phyloP scores from a whole-genome alignment of 2,329 filamentous ascomycete genomes.

The Stylonectria norvegica region DNA sequence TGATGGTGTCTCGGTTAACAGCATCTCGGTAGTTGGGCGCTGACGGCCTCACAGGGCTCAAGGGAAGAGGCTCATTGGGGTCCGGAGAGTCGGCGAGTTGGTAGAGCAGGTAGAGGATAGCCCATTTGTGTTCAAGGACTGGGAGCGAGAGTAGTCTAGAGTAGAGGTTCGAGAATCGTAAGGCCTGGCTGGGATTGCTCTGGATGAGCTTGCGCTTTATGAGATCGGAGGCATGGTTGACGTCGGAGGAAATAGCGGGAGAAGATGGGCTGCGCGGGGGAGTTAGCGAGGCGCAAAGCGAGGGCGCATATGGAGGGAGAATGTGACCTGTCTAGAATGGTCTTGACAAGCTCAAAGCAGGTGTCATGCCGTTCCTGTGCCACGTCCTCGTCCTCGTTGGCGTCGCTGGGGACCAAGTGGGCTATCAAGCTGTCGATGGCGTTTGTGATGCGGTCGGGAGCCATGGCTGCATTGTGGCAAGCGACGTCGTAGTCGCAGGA shows the following conservation, averaged over 20 bases:
- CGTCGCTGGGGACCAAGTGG: conserved; percentile 65
- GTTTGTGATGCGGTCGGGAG: conserved; percentile 67
- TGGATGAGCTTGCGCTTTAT: conserved; percentile 86
- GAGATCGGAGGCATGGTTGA: conserved; percentile 88
- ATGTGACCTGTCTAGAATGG: conserved; percentile 50
- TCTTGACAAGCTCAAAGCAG: conserved; percentile 50
- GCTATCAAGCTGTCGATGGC: conserved; percentile 77
- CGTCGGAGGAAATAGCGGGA: conserved; percentile 61
- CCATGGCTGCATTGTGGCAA: conserved; percentile 52
- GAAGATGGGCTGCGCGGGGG: conserved; percentile 42
- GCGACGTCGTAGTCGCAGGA: conserved; percentile 6
- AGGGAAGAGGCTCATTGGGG: conserved; percentile 49
- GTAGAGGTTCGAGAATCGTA: conserved; percentile 87
- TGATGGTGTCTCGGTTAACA: conserved; percentile 35
- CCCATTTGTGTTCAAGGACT: conserved; percentile 94
- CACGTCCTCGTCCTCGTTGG: conserved; percentile 63
- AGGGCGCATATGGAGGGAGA: background rate
- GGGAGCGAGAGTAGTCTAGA: conserved; percentile 84
- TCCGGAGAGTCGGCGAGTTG: conserved; percentile 70
- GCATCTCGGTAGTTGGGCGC: conserved; percentile 38
- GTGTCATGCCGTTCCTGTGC: conserved; percentile 68
- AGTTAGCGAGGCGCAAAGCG: conserved; percentile 1
- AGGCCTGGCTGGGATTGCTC: conserved; percentile 72
- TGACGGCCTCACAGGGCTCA: conserved; percentile 41
- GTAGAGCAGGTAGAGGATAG: conserved; percentile 87